Evolutionary conservation across 805 yeast species (phyloP).

Genomic region (Candida glaebosa): DNA sequence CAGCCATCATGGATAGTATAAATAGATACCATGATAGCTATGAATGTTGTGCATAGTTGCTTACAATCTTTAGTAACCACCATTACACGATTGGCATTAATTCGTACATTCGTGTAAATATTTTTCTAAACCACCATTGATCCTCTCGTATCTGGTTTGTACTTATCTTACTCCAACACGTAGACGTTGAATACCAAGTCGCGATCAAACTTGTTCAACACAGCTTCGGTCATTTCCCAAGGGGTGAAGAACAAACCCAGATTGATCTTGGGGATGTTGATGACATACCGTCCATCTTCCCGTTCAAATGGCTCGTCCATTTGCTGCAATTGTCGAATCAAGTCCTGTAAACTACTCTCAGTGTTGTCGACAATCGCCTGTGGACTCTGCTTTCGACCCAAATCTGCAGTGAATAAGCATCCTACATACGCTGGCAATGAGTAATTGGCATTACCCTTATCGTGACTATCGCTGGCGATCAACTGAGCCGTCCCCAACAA

Average conservation of each 20-base stretch:
- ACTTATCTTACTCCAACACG: slow-evolving; percentile 33
- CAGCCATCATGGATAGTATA: too few species aligned
- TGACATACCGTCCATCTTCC: slow-evolving; percentile 16
- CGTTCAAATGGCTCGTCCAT: slow-evolving; percentile 7
- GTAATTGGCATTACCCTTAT: slow-evolving; percentile 25
- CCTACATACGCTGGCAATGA: slow-evolving; percentile 37
- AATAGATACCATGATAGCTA: too few species aligned
- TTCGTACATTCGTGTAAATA: too few species aligned
- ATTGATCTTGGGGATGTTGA: slow-evolving; percentile 75
- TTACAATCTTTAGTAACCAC: too few species aligned
- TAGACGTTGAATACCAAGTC: slow-evolving; percentile 44
- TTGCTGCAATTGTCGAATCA: slow-evolving; percentile 34
- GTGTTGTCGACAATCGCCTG: slow-evolving; percentile 52
- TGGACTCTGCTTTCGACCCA: slow-evolving; percentile 44
- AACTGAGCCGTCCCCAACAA: slow-evolving; percentile 57
- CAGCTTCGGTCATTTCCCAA: slow-evolving; percentile 65
- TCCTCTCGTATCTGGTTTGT: too few species aligned
- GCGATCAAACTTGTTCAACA: slow-evolving; percentile 30
- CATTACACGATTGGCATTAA: too few species aligned
- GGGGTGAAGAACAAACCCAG: slow-evolving; percentile 80
- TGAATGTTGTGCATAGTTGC: too few species aligned
- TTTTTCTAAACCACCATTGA: too few species aligned
- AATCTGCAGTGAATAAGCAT: slow-evolving; percentile 69
- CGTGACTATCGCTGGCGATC: slow-evolving; percentile 30
- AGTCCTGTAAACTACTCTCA: slow-evolving; percentile 42